phyloP scores from a whole-genome alignment of 169 alveolate species.

The Cryptosporidium meleagridis region DNA sequence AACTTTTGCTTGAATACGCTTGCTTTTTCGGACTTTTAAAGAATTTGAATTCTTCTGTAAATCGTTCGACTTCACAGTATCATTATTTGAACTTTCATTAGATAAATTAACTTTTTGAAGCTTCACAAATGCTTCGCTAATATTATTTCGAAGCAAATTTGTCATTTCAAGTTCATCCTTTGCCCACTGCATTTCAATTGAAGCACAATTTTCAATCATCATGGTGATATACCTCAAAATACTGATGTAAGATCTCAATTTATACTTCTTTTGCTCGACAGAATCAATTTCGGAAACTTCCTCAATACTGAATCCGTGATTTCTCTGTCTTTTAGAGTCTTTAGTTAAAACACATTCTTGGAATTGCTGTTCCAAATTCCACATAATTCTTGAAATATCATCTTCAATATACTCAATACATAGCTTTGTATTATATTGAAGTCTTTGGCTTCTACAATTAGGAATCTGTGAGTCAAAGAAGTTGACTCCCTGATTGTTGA shows the following conservation, averaged over 20 bases:
- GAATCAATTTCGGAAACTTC: slow-evolving; percentile 61
- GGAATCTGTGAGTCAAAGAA: slow-evolving; percentile 27
- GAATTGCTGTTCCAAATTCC: slow-evolving; percentile 63
- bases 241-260: slow-evolving; percentile 14
- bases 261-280: slow-evolving; percentile 60
- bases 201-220: slow-evolving; percentile 47
- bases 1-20: slow-evolving; percentile 68
- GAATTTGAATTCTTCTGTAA: neutral
- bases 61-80: slow-evolving; percentile 19
- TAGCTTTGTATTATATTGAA: slow-evolving; percentile 43
- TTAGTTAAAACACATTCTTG: slow-evolving; percentile 69
- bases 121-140: slow-evolving; percentile 66
- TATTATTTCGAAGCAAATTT: slow-evolving; percentile 24
- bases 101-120: slow-evolving; percentile 40
- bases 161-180: slow-evolving; percentile 63
- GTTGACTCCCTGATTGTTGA: neutral
- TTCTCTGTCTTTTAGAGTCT: slow-evolving; percentile 72
- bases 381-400: slow-evolving; percentile 61
- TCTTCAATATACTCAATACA: slow-evolving; percentile 68
- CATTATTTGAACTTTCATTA: neutral
- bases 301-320: slow-evolving; percentile 68
- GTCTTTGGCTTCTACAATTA: slow-evolving; percentile 46
- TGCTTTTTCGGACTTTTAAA: slow-evolving; percentile 48
- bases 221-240: slow-evolving; percentile 21
- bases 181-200: slow-evolving; percentile 28